A percentile compares a stretch with the other conserved stretches of the same genome.
Evolutionary conservation across 2,329 filamentous ascomycete genomes (phyloP).

Genomic region (Penicillium sp.): DNA sequence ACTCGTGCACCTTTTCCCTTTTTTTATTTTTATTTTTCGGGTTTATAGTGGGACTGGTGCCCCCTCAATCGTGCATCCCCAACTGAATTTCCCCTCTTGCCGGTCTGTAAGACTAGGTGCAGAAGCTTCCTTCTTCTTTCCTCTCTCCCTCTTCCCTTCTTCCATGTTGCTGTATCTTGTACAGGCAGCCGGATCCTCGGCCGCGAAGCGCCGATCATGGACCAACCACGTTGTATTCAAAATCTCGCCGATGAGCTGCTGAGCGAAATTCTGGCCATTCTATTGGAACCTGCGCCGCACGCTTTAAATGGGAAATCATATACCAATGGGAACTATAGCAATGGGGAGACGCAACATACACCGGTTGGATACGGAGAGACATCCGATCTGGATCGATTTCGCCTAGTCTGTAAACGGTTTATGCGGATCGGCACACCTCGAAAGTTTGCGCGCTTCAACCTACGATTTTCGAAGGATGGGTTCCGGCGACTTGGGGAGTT

Average conservation of each 20-base stretch:
- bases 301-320: slow-evolving; percentile 1
- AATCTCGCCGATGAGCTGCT: slow-evolving; percentile 40
- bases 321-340: slow-evolving; percentile 7
- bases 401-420: slow-evolving; percentile 43
- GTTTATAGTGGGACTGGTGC: slow-evolving; percentile 8
- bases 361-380: slow-evolving; percentile 26
- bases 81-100: slow-evolving; percentile 11
- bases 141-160: slow-evolving; percentile 11
- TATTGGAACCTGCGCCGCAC: slow-evolving; percentile 22
- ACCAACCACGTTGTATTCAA: slow-evolving; percentile 32
- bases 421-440: slow-evolving; percentile 42
- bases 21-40: slow-evolving; percentile 7
- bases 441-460: slow-evolving; percentile 38
- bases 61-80: slow-evolving; percentile 10
- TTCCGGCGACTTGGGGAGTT: slow-evolving; percentile 37
- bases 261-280: slow-evolving; percentile 33
- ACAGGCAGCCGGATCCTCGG: slow-evolving; percentile 34
- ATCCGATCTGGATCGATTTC: slow-evolving; percentile 41
- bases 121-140: slow-evolving; percentile 4
- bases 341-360: slow-evolving; percentile 4
- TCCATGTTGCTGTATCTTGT: slow-evolving; percentile 35
- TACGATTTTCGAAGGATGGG: slow-evolving; percentile 38
- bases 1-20: neutral
- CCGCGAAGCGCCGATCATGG: slow-evolving; percentile 35
- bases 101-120: slow-evolving; percentile 10